Evolutionary conservation across 2,329 filamentous ascomycete genomes (phyloP).

Genomic region (Paracoccidioides brasiliensis): DNA sequence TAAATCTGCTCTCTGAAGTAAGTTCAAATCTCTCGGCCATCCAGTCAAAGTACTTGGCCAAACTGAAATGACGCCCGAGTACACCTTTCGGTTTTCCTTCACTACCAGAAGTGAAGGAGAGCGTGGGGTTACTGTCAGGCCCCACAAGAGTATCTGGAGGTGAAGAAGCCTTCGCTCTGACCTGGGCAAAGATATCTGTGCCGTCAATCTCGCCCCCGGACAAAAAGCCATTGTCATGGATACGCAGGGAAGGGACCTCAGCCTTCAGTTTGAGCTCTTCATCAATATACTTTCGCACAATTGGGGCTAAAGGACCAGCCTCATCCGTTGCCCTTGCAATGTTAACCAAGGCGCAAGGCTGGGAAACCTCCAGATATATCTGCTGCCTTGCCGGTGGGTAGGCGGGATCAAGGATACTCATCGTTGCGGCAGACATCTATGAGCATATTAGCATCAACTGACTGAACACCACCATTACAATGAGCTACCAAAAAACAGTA

Average conservation of each 20-base stretch:
- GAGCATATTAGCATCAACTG: neutral
- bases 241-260: conserved; percentile 57
- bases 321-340: conserved; percentile 62
- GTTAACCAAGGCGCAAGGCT: conserved; percentile 56
- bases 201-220: conserved; percentile 54
- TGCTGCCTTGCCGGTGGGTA: conserved; percentile 73
- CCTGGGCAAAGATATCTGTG: conserved; percentile 51
- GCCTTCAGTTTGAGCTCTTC: conserved; percentile 60
- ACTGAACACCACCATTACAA: neutral
- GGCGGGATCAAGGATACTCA: conserved; percentile 58
- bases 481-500: neutral
- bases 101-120: conserved; percentile 59
- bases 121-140: conserved; percentile 67
- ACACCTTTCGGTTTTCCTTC: conserved; percentile 82
- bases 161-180: conserved; percentile 40
- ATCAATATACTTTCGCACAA: conserved; percentile 55
- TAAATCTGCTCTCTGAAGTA: conserved; percentile 60
- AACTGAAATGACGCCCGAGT: conserved; percentile 68
- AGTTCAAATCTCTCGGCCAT: conserved; percentile 76
- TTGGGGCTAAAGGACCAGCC: conserved; percentile 47
- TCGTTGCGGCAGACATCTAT: conserved; percentile 38
- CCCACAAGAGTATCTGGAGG: conserved; percentile 65
- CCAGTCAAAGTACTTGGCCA: conserved; percentile 83
- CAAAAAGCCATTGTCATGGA: conserved; percentile 59
- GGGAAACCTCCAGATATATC: conserved; percentile 69